Evolutionary conservation across 2,329 filamentous ascomycete species (phyloP).

Genomic region (Penicillium palitans): DNA sequence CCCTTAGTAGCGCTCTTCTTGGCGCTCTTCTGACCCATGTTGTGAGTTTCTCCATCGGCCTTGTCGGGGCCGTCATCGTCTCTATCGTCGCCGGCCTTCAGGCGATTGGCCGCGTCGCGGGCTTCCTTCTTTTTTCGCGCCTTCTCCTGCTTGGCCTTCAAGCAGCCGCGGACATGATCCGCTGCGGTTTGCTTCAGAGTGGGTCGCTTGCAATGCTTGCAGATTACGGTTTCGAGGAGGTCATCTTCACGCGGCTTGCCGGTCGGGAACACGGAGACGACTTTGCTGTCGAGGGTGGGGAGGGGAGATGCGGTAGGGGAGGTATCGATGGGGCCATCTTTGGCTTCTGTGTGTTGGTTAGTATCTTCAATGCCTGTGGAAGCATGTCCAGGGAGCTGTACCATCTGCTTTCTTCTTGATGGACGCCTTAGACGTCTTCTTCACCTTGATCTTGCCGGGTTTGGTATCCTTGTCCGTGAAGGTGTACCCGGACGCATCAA

Average conservation of each 20-base stretch:
- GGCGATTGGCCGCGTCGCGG: conserved; percentile 67
- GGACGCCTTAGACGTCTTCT: conserved; percentile 37
- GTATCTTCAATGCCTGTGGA: neutral
- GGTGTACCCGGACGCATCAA: conserved; percentile 49
- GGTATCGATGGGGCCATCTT: conserved; percentile 30
- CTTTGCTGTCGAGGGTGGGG: conserved; percentile 69
- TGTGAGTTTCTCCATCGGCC: conserved; percentile 44
- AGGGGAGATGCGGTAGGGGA: conserved; percentile 44
- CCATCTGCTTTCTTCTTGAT: conserved; percentile 41
- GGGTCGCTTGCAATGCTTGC: conserved; percentile 93
- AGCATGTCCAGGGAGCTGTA: conserved; percentile 17
- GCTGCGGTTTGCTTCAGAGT: conserved; percentile 73
- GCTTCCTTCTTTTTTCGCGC: conserved; percentile 75
- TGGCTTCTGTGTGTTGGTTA: conserved; percentile 21
- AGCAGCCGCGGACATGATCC: conserved; percentile 77
- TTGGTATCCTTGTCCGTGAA: conserved; percentile 48
- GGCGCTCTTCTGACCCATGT: conserved; percentile 62
- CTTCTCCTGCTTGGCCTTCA: conserved; percentile 81
- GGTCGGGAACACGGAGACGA: conserved; percentile 76
- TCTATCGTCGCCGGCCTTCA: conserved; percentile 51
- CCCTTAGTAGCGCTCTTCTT: conserved; percentile 57
- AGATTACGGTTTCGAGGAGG: conserved; percentile 73
- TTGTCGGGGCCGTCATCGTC: conserved; percentile 49
- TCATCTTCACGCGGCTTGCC: conserved; percentile 83
- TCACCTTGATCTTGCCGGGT: conserved; percentile 47